phyloP scores from a whole-genome alignment of 352 stramenopile species.

The Phytophthora rubi region DNA sequence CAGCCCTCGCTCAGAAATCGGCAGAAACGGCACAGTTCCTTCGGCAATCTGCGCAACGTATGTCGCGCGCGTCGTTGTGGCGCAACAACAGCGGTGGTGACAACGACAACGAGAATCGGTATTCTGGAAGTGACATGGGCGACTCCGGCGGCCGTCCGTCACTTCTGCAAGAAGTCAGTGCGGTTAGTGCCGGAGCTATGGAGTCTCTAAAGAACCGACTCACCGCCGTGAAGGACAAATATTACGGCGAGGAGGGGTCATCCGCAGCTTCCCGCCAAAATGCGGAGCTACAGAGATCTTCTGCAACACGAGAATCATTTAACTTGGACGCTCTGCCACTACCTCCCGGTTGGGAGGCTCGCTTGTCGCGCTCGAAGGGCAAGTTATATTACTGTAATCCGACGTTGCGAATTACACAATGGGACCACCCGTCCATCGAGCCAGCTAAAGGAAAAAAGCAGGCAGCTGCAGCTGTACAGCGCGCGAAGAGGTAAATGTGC shows the following conservation, averaged over 20 bases:
- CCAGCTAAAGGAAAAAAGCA: constrained; percentile 68
- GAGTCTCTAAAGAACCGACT: constrained; percentile 76
- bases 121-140: constrained; percentile 52
- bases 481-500: constrained; percentile 34
- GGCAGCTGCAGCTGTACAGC: constrained; percentile 48
- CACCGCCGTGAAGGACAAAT: constrained; percentile 83
- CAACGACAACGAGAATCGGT: constrained; percentile 50
- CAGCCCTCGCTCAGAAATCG: constrained; percentile 73
- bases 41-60: constrained; percentile 71
- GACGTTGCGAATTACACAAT: constrained; percentile 74
- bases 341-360: constrained; percentile 79
- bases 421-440: constrained; percentile 81
- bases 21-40: constrained; percentile 83
- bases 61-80: constrained; percentile 70
- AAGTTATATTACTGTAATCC: constrained; percentile 90
- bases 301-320: constrained; percentile 53
- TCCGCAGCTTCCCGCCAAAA: constrained; percentile 21
- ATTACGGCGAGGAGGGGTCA: constrained; percentile 63
- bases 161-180: constrained; percentile 72
- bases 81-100: constrained; percentile 45
- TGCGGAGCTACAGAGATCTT: constrained; percentile 18
- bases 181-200: constrained; percentile 64
- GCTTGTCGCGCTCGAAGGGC: constrained; percentile 82
- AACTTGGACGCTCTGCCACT: constrained; percentile 78
- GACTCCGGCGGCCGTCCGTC: constrained; percentile 61